Evolutionary conservation across 495 filamentous ascomycete genomes (phyloP), one percentile per base, ranked within the genome.

Genomic region (Podospora anserina): DNA sequence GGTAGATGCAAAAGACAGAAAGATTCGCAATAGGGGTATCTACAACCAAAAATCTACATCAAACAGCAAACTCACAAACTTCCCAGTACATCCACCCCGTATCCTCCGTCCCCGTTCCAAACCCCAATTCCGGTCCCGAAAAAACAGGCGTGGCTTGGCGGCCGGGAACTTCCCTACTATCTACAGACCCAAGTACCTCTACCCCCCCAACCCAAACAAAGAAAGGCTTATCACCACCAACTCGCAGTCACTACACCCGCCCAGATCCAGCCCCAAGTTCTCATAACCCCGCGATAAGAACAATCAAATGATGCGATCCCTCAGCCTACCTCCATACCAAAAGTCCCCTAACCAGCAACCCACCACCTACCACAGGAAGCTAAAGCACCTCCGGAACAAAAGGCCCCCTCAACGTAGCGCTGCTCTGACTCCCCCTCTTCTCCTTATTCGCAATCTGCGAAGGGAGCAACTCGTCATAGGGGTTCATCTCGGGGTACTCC

Each of bases 401-500:
- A 11, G 64, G 66, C 39, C 69, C 66, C 32, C 32, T 69, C 60
- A 73, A 32, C 54, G 56, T 65, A 2, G 57, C 63, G 20, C 27
- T 63, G 13, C 30, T 34, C 49, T 30, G 16, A 32, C 4, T 15
- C 59, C 18, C 61, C 19, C 61, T 32, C 61, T 63, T 63, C 32
- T 34, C 19, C 11, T 23, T 15, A 4, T 32, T 13, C 61, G 7
- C 4, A 13, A 4, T 19, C 61, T 30, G 28, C 28, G 23, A 63
- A 30, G 23, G 27, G 4, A 61, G 20, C 0, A 26, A 18, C n/a
- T 57, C 66, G 3, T 54, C 27, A 34, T 69, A 71, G 6, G 66
- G 71, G 15, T 65, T 70, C 71, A 73, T 65, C 6, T 70, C 66
- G n/a, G 71, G 71, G 23, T 73, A 73, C 16, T 73, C 69, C 16